Conservation (phyloP, 164 flowering plant species). For the Stephania yunnanensis region DNA sequence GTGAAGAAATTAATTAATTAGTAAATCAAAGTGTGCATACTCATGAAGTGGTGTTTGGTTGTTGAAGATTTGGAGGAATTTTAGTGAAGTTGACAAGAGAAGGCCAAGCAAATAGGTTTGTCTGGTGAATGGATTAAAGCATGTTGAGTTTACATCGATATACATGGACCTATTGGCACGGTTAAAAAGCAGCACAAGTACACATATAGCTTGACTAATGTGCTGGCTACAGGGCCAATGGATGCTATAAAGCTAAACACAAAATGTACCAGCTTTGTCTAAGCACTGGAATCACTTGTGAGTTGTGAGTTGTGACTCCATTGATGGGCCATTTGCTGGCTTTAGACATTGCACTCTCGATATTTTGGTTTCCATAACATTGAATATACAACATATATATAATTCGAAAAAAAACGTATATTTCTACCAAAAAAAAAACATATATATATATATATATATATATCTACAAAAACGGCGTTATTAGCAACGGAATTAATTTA, state of each 20-base stretch:
- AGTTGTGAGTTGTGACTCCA: background rate
- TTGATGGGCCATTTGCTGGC: background rate
- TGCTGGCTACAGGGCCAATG: conserved; percentile 17
- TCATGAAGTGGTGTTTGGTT: conserved; percentile 12
- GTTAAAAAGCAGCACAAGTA: conserved; percentile 14
- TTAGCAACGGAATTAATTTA: no score
- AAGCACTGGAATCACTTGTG: conserved; percentile 1
- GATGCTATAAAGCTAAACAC: conserved; percentile 21
- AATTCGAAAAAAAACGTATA: no score
- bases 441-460: no score
- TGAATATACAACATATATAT: no score
- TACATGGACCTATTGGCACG: conserved; percentile 26
- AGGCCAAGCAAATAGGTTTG: conserved; percentile 9
- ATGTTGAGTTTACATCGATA: conserved; percentile 8
- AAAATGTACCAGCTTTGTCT: conserved; percentile 7
- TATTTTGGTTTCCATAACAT: no score
- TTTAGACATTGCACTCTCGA: background rate
- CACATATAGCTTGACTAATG: conserved; percentile 14
- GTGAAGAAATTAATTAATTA: background rate
- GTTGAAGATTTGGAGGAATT: conserved; percentile 20
- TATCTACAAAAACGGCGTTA: no score
- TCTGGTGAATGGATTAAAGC: background rate
- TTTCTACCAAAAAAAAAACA: no score
- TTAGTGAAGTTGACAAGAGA: conserved; percentile 14
- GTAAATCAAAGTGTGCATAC: background rate